Percentiles rank a stretch among this genome's conserved stretches.
phyloP scores from a whole-genome alignment of 1,139 yeast genomes.

The Suzukiozyma palmioleophila region DNA sequence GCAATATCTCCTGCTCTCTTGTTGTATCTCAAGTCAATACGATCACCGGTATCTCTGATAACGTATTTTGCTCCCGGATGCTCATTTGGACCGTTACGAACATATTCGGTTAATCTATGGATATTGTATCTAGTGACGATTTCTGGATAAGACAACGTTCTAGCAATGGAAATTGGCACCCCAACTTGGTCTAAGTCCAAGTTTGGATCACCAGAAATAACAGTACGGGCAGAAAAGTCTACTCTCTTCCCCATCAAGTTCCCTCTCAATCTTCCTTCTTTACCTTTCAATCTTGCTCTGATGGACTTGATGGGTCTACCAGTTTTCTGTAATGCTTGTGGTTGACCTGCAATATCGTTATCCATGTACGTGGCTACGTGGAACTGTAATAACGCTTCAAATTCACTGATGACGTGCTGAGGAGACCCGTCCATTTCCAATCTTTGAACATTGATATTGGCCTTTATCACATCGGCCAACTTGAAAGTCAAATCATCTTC shows the following conservation, averaged over 20 bases:
- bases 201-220: conserved; percentile 98
- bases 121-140: conserved; percentile 96
- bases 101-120: conserved; percentile 85
- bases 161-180: conserved; percentile 94
- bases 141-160: conserved; percentile 94
- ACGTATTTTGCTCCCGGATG: conserved; percentile 99
- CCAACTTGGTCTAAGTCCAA: conserved; percentile 97
- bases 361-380: conserved; percentile 99
- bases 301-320: conserved; percentile 98
- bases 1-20: conserved; percentile 98
- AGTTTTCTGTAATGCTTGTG: conserved; percentile 96
- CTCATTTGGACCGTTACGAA: conserved; percentile 97
- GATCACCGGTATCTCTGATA: conserved; percentile 96
- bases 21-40: conserved; percentile 94
- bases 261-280: conserved; percentile 98
- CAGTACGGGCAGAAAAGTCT: conserved; percentile 98
- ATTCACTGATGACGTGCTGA: conserved; percentile 94
- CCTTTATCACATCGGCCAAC: conserved; percentile 93
- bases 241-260: conserved; percentile 99
- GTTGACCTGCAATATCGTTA: conserved; percentile 99
- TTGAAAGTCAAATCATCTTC: conserved; percentile 99
- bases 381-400: conserved; percentile 90
- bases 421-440: conserved; percentile 99
- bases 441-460: conserved; percentile 92
- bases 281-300: conserved; percentile 98